These are phyloP conservation scores for Boletus edulis DNA, from an alignment of 768 basidiomycete species.

Conservation along the genomic window DNA sequence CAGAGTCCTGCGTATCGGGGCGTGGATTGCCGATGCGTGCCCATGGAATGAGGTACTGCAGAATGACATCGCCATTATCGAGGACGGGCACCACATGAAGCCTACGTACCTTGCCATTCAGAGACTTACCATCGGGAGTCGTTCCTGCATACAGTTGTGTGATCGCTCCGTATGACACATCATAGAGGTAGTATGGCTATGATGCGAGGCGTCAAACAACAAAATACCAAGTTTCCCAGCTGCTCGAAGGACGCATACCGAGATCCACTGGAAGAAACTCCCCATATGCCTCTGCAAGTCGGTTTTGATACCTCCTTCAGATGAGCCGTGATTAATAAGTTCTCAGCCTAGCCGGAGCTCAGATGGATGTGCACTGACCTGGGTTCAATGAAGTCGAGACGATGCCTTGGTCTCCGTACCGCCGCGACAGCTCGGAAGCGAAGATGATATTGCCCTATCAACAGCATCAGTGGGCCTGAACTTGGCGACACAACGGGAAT, in stretches of 20 bases:
- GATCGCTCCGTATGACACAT: conserved; percentile 28
- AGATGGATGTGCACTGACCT: too few relatives aligned
- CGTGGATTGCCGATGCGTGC: too few relatives aligned
- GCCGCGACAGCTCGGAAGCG: conserved; percentile 44
- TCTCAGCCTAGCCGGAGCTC: not conserved
- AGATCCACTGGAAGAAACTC: not conserved
- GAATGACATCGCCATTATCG: not conserved
- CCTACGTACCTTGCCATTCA: conserved; percentile 39
- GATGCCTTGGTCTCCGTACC: conserved; percentile 46
- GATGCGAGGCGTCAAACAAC: too few relatives aligned
- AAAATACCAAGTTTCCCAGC: too few relatives aligned
- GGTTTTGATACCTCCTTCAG: conserved; percentile 34
- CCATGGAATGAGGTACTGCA: conserved; percentile 10
- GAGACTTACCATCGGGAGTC: conserved; percentile 33
- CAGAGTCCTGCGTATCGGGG: too few relatives aligned
- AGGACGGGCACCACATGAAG: not conserved
- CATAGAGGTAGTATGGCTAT: too few relatives aligned
- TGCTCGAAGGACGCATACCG: conserved; percentile 10
- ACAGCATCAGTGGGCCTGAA: not conserved
- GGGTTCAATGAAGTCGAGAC: conserved; percentile 47
- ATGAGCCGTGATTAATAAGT: not conserved
- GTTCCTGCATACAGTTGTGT: conserved; percentile 46
- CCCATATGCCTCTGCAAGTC: conserved; percentile 29
- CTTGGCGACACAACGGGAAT: not conserved
- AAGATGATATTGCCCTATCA: conserved; percentile 43